Evolutionary conservation across 345 rosid genomes (phyloP), one percentile per base, ranked within the genome.

Genomic region (Ailanthus altissimus): DNA sequence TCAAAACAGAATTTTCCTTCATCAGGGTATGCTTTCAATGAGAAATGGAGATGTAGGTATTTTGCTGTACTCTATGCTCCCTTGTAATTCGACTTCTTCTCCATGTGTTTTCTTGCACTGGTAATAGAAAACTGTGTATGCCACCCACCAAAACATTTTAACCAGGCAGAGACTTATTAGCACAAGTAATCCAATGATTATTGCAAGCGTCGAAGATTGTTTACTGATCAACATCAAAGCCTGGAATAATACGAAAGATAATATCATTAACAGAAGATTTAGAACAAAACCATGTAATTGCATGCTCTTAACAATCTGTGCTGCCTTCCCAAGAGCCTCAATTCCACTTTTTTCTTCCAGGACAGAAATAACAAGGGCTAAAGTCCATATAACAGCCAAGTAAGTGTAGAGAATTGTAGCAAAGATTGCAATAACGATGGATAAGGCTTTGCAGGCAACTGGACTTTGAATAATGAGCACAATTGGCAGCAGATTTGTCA

Each of bases 281-380:
- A 90, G 18, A 28, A 81, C 58, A 50, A 88, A 88, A 51, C 90
- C 91, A 36, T 75, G 83, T 8, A 77, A 65, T 26, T 75, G 65
- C 87, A 78, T 80, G 50, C 85, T 92, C 78, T 85, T 88, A 18
- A 77, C 86, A 9, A 92, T 75, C 84, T 66, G 57, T 65, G 83
- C 84, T 12, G 94, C 97, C 86, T 89, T 87, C 59, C 86, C 87
- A 6, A 92, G 66, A 32, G 90, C 91, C 81, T 83, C 86, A 8
- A 84, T 76, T 58, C 97, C 94, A 25, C 69, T 72, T 32, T 74
- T 86, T n/a, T 87, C 83, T 70, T 89, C 97, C 8, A 88, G 76
- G 12, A 84, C 83, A 57, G 97, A 92, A 59, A 89, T 77, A 21
- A 92, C 88, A 43, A 87, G 0, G 18, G 91, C 89, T 11, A 88